A percentile compares a stretch with the other conserved stretches of the same genome.
These are phyloP conservation scores for Amanita exitialis DNA, from an alignment of 768 basidiomycete species.

Conservation along the genomic window DNA sequence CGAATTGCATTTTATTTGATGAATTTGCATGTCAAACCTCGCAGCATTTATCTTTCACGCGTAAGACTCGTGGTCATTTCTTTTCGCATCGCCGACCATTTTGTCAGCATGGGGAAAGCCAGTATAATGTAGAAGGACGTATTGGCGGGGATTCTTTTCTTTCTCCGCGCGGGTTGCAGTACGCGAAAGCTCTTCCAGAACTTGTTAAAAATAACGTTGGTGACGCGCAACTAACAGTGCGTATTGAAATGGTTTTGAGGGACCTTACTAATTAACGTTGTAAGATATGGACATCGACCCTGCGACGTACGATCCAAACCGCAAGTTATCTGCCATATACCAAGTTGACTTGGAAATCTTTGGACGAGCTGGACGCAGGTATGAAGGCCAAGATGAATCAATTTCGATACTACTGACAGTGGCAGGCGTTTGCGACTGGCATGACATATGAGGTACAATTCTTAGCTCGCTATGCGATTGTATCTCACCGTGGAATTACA, in stretches of 20 bases:
- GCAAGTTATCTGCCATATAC: constrained; percentile 72
- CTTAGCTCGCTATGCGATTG: not conserved
- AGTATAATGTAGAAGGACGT: constrained; percentile 92
- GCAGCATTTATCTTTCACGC: constrained; percentile 92
- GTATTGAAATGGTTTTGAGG: constrained; percentile 12
- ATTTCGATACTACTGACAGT: not conserved
- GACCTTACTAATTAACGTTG: not conserved
- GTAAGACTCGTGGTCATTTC: constrained; percentile 28
- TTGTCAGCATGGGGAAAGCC: constrained; percentile 89
- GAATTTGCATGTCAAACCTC: constrained; percentile 95
- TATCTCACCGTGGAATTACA: not conserved
- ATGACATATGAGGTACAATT: constrained; percentile 82
- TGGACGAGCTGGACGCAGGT: constrained; percentile 96
- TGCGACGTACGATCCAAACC: constrained; percentile 88
- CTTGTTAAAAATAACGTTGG: constrained; percentile 89
- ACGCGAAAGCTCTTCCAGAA: constrained; percentile 77
- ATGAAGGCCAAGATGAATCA: constrained; percentile 1
- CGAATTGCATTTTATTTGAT: constrained; percentile 97
- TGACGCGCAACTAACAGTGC: constrained; percentile 74
- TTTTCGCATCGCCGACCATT: constrained; percentile 5
- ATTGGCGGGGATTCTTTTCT: constrained; percentile 95
- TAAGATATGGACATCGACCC: constrained; percentile 98
- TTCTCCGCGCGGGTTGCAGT: constrained; percentile 76
- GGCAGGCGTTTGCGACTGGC: constrained; percentile 85
- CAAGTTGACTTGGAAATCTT: constrained; percentile 96